Base-by-base conservation (phyloP, 2,329 filamentous ascomycete genomes). In the Calonectria naviculata region DNA sequence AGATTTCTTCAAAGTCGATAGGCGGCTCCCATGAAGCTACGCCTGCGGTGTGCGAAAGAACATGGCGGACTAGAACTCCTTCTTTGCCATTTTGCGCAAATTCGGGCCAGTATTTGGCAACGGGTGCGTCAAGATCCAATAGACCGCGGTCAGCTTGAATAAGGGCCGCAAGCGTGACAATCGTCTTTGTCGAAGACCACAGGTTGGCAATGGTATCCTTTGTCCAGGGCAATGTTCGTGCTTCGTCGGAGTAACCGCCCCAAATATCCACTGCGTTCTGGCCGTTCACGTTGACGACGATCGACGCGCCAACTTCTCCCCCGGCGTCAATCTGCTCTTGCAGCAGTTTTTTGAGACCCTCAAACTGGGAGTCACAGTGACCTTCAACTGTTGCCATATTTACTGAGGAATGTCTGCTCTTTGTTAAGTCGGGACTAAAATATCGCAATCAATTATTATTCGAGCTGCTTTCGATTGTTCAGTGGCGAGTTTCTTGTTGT, bases 101-200 rank as follows among this genome's bases (percentile, higher is more conserved):
- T 52, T 87, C 86, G 1, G 86, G 86, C 86, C 86, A 87, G 78
- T 87, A 84, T 44, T 81, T 78, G 2, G 82, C 72, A 1, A 87
- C 83, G 2, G 81, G 81, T 15, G 80, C 84, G 52, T 83, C 71
- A 1, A 80, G 74, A 65, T 82, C 76, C 1, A 87, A 67, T 0
- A 82, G 71, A 4, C 83, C 84, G 5, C 84, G 82, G 54, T 85
- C 81, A 36, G 84, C 79, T 8, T 85, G 82, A 26, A 86, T 74
- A 26, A 85, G 75, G 1, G 79, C 78, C 0, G 84, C 83, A 10
- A 87, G 77, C 5, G 78, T 79, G 17, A 78, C 78, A 38, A 86
- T 68, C 0, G 76, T 80, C 72, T 87, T 87, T 10, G 82, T 83
- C 8, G 75, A 77, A 1, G 85, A 87, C 75, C 80, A 87, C 24